phyloP scores from a whole-genome alignment of 163 green algal genomes.

The Chlorella variabilis region DNA sequence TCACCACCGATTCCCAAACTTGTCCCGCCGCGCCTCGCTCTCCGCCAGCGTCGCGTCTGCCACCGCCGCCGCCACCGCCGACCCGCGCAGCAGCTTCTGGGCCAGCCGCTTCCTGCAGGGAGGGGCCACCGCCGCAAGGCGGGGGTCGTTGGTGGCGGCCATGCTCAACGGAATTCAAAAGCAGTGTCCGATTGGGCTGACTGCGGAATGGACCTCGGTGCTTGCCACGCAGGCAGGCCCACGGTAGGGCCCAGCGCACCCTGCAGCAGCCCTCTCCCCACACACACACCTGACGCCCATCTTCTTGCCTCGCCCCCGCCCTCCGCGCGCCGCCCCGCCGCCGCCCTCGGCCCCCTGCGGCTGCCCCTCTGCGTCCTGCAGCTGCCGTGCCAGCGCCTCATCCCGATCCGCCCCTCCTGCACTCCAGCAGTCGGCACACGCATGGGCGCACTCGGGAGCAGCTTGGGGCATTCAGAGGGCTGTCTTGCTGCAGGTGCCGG shows the following conservation, averaged over 20 bases:
- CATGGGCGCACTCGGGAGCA: no score
- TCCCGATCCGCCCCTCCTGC: background rate
- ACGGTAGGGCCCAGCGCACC: no score
- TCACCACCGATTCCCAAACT: conserved; percentile 29
- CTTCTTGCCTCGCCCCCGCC: conserved; percentile 20
- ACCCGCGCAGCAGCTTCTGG: conserved; percentile 29
- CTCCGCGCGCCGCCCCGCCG: background rate
- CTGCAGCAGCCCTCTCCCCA: no score
- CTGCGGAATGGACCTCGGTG: no score
- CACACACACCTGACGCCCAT: conserved; percentile 9
- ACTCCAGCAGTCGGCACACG: no score
- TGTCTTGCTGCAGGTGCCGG: no score
- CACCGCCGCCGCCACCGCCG: conserved; percentile 14
- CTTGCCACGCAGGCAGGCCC: no score
- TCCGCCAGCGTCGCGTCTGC: background rate
- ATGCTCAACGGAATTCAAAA: no score
- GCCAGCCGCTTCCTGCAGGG: conserved; percentile 22
- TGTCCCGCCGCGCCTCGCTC: conserved; percentile 14
- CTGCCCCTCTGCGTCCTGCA: conserved; percentile 9
- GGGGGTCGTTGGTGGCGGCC: no score
- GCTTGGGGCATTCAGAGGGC: no score
- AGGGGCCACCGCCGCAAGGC: no score
- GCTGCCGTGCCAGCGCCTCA: conserved; percentile 22
- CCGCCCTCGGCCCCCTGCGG: background rate
- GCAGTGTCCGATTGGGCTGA: no score